Percentiles rank a stretch among this genome's conserved stretches.
These are phyloP conservation scores for Arabis alpina DNA, from an alignment of 345 rosid genomes.

Conservation along the genomic window DNA sequence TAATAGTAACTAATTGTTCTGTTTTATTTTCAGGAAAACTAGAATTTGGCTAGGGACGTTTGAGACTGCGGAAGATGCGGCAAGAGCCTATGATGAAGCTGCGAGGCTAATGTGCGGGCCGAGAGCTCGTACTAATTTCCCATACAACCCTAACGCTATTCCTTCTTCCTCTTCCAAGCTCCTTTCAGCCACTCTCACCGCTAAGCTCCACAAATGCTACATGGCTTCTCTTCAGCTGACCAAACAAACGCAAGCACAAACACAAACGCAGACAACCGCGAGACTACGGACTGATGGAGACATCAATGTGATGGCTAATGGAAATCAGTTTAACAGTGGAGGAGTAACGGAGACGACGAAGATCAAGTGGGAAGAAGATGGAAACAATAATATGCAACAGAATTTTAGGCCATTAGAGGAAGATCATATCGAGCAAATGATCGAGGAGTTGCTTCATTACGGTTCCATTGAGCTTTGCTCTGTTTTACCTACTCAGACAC, in stretches of 20 bases:
- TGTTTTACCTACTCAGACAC: conserved; percentile 47
- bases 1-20: background rate
- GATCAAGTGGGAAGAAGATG: conserved; percentile 55
- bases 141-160: conserved; percentile 68
- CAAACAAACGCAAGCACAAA: conserved; percentile 51
- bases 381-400: conserved; percentile 43
- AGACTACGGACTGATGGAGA: conserved; percentile 4
- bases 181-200: conserved; percentile 87
- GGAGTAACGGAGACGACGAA: conserved; percentile 46
- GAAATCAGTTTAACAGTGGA: conserved; percentile 42
- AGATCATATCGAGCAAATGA: conserved; percentile 95
- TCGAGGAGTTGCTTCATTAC: conserved; percentile 79
- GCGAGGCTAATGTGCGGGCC: conserved; percentile 98
- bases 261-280: background rate
- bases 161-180: conserved; percentile 83
- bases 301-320: conserved; percentile 26
- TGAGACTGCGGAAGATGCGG: conserved; percentile 97
- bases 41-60: conserved; percentile 98
- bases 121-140: conserved; percentile 92
- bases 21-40: conserved; percentile 65
- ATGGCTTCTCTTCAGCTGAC: conserved; percentile 94
- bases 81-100: conserved; percentile 94
- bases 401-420: conserved; percentile 73
- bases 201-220: conserved; percentile 90
- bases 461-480: conserved; percentile 84